Evolutionary conservation across 2,329 filamentous ascomycete species (phyloP).

Genomic region (Trichoderma sp.): DNA sequence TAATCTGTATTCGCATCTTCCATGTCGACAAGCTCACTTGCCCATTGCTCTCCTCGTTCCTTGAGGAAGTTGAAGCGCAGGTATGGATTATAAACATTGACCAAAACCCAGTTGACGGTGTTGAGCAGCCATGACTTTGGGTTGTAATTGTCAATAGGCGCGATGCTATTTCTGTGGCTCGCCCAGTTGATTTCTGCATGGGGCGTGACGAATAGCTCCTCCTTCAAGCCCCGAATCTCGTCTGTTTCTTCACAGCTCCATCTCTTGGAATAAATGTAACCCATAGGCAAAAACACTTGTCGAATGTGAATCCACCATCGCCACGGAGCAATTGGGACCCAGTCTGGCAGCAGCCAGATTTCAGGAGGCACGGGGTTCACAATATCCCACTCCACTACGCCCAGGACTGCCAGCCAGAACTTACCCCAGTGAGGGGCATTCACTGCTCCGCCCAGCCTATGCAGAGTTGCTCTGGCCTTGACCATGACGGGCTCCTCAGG

Average conservation of each 20-base stretch:
- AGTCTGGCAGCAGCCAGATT: conserved; percentile 89
- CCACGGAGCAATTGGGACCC: conserved; percentile 88
- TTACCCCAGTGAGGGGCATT: conserved; percentile 95
- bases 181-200: conserved; percentile 79
- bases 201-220: conserved; percentile 81
- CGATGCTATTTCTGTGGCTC: conserved; percentile 80
- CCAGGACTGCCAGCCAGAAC: conserved; percentile 87
- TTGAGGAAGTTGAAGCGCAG: conserved; percentile 69
- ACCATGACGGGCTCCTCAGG: conserved; percentile 84
- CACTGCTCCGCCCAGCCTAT: conserved; percentile 82
- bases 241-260: conserved; percentile 79
- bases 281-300: conserved; percentile 94
- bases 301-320: conserved; percentile 98
- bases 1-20: conserved; percentile 94
- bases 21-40: conserved; percentile 80
- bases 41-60: conserved; percentile 76
- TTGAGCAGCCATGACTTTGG: conserved; percentile 87
- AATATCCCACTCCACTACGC: conserved; percentile 84
- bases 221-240: conserved; percentile 70
- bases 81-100: conserved; percentile 79
- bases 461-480: conserved; percentile 79
- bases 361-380: conserved; percentile 95
- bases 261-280: conserved; percentile 81
- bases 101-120: conserved; percentile 74
- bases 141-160: conserved; percentile 82